Evolutionary conservation across 2,329 filamentous ascomycete species (phyloP), one percentile per base, ranked within the genome.

Genomic region (Claviceps digitariae): DNA sequence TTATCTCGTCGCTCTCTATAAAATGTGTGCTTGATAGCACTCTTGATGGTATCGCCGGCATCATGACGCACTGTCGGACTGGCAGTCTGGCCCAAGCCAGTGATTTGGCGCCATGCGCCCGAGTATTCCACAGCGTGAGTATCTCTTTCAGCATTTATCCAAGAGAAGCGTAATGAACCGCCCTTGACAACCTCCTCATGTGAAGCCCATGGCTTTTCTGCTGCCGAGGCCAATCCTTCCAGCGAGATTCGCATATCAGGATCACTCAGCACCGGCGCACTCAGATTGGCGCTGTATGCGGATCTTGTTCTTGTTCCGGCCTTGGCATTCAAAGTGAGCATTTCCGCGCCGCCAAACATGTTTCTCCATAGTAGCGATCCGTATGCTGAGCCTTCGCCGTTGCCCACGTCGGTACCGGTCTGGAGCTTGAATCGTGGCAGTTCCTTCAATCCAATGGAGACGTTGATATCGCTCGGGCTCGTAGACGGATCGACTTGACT

Each of bases 331-430:
- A 95, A 73, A 51, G 87, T 88, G 57, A 98, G 72, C 54, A 86
- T 86, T 72, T 98, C 93, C 25, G 90, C 93, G 41, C 93, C 93
- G 51, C 93, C 93, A 66, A 98, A 88, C 55, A 98, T 78, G 69
- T 98, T 98, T 60, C 93, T 84, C 74, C 90, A 84, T 51, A 91
- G 77, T 46, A 90, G 77, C 60, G 93, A 91, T 59, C 87, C 84
- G 65, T 95, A 97, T 4, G 90, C 91, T 8, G 90, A 95, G 38
- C 91, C 93, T 69, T 98, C 93, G 23, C 88, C 83, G 64, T 94
- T 95, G 57, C 93, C 93, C 47, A 95, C 78, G 65, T 97, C 91
- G 9, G 93, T 97, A 55, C 93, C 93, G 0, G 90, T 95, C 73
- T 95, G 95, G 63, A 97, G 79, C 55, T 90, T 82, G 63, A 97